These are phyloP conservation scores for Irpex sp. DNA, from an alignment of 1,284 basidiomycete species.

Conservation along the genomic window DNA sequence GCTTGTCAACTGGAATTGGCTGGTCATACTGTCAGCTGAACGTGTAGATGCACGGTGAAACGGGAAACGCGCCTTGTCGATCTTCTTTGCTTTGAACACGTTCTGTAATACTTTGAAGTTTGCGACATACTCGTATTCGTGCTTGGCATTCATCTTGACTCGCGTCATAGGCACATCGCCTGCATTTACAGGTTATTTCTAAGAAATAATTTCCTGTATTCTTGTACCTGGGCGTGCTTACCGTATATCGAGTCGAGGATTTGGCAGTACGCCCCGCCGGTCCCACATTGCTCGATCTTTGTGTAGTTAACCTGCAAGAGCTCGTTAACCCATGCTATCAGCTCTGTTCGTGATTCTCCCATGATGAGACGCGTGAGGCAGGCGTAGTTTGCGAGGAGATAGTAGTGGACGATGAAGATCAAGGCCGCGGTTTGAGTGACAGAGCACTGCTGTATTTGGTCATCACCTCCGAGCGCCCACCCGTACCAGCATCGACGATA, in stretches of 20 bases:
- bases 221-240: slow-evolving; percentile 31
- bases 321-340: slow-evolving; percentile 93
- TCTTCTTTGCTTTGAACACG: slow-evolving; percentile 82
- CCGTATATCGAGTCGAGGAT: slow-evolving; percentile 92
- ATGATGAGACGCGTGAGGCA: slow-evolving; percentile 24
- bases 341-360: slow-evolving; percentile 77
- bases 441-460: slow-evolving; percentile 5
- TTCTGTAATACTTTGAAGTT: slow-evolving; percentile 97
- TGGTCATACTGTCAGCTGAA: slow-evolving; percentile 29
- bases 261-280: slow-evolving; percentile 88
- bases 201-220: too few relatives aligned
- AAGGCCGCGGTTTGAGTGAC: slow-evolving; percentile 11
- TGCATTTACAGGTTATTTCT: slow-evolving; percentile 15
- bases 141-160: slow-evolving; percentile 92
- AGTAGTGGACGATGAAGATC: slow-evolving; percentile 23
- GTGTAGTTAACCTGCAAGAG: slow-evolving; percentile 89
- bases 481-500: not conserved
- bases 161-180: slow-evolving; percentile 85
- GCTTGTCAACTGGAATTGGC: slow-evolving; percentile 92
- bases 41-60: not conserved
- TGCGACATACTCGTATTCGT: slow-evolving; percentile 93
- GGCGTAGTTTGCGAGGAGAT: slow-evolving; percentile 14
- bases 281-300: slow-evolving; percentile 93
- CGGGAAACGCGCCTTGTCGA: slow-evolving; percentile 77
- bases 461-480: not conserved